Percentiles rank a stretch among this genome's conserved stretches.
phyloP scores from a whole-genome alignment of 768 basidiomycete genomes.

The Bullera alba region DNA sequence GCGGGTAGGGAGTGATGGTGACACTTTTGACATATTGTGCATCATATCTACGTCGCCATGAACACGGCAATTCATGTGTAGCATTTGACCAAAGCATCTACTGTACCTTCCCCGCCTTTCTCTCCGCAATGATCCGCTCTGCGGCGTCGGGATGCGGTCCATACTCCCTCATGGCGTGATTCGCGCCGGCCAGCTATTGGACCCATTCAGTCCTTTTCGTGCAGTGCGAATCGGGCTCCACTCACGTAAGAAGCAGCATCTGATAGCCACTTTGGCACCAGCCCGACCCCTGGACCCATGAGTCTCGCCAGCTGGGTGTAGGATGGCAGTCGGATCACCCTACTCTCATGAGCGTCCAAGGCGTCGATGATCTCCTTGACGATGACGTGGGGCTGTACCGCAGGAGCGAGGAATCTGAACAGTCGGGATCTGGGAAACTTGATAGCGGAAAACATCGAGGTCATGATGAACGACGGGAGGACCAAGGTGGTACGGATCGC shows the following conservation, averaged over 20 bases:
- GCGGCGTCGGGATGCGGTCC: slow-evolving; percentile 37
- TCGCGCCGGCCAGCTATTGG: slow-evolving; percentile 60
- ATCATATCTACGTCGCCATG: neutral
- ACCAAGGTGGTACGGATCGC: slow-evolving; percentile 81
- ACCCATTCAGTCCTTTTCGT: neutral
- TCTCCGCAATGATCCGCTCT: slow-evolving; percentile 15
- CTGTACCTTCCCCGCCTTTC: neutral
- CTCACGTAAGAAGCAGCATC: slow-evolving; percentile 75
- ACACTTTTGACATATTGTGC: neutral
- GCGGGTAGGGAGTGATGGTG: neutral
- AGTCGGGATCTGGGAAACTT: slow-evolving; percentile 52
- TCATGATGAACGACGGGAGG: slow-evolving; percentile 69
- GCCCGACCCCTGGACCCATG: slow-evolving; percentile 13
- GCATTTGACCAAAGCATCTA: neutral
- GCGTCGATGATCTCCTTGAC: slow-evolving; percentile 76
- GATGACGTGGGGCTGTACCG: slow-evolving; percentile 63
- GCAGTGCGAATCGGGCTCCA: slow-evolving; percentile 4
- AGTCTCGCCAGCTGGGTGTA: slow-evolving; percentile 33
- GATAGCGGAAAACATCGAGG: slow-evolving; percentile 62
- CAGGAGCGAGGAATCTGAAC: slow-evolving; percentile 69
- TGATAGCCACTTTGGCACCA: slow-evolving; percentile 37
- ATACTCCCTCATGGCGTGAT: slow-evolving; percentile 57
- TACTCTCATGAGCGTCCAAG: slow-evolving; percentile 71
- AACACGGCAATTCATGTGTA: neutral
- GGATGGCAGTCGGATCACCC: slow-evolving; percentile 59